These are phyloP conservation scores for Oryza glaberrima DNA, from an alignment of 176 grass and related monocot species.

Conservation along the genomic window DNA sequence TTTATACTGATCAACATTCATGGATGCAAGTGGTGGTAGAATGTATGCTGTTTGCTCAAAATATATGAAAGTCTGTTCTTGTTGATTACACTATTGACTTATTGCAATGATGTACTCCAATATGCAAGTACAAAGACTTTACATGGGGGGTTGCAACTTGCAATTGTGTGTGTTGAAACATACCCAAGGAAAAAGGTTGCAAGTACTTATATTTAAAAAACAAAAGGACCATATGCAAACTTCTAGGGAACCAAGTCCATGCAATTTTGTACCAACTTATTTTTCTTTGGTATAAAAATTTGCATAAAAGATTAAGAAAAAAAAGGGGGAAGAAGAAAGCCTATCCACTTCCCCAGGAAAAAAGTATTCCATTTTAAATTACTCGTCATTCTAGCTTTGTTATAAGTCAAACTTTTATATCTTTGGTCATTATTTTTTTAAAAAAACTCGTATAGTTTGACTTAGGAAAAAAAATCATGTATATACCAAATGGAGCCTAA, in stretches of 20 bases:
- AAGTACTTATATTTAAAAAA: background rate
- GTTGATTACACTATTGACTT: background rate
- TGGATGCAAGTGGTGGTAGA: background rate
- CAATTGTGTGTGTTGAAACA: background rate
- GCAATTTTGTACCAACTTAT: background rate
- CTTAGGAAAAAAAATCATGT: background rate
- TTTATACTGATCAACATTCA: background rate
- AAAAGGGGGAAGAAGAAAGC: background rate
- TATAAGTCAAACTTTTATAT: too few relatives aligned
- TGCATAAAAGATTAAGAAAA: background rate
- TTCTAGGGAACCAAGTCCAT: background rate
- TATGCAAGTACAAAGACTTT: background rate
- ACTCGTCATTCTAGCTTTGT: too few relatives aligned
- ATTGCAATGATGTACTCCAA: constrained; percentile 1
- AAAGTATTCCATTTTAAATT: background rate
- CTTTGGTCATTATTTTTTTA: too few relatives aligned
- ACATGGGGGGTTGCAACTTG: background rate
- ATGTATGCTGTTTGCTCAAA: background rate
- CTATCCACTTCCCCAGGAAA: background rate
- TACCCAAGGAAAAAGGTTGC: background rate
- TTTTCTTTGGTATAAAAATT: background rate
- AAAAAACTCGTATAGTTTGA: too few relatives aligned
- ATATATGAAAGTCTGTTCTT: background rate
- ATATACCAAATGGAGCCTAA: background rate
- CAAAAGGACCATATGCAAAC: background rate